Conservation (phyloP, 164 flowering plant species). For the Santalum album region DNA sequence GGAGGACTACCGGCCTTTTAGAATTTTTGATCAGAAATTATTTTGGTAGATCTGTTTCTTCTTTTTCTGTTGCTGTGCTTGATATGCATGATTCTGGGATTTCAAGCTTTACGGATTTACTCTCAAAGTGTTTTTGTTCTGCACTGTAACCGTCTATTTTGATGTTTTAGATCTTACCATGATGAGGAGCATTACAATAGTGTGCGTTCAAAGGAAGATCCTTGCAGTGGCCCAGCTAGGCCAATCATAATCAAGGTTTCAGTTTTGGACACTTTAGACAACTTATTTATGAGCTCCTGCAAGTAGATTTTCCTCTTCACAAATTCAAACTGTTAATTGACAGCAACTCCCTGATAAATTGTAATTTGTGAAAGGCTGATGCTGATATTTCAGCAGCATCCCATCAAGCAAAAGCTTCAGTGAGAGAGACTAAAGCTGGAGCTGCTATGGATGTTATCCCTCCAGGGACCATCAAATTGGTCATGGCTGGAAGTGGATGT, state of each 20-base stretch:
- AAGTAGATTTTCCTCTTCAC: not conserved
- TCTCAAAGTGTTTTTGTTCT: not conserved
- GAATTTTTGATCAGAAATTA: no score
- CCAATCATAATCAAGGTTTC: constrained; percentile 65
- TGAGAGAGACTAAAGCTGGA: constrained; percentile 26
- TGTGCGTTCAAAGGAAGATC: constrained; percentile 65
- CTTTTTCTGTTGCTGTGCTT: no score
- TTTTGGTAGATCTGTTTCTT: no score
- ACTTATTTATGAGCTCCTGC: not conserved
- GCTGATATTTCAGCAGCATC: constrained; percentile 55
- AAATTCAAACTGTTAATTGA: constrained; percentile 1
- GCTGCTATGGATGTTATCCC: constrained; percentile 14
- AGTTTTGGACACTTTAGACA: not conserved
- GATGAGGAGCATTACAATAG: constrained; percentile 89
- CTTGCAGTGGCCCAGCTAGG: constrained; percentile 68
- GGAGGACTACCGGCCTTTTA: no score
- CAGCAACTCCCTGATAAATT: constrained; percentile 23
- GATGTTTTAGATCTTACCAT: constrained; percentile 68
- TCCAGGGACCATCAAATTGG: constrained; percentile 45
- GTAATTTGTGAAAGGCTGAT: constrained; percentile 62
- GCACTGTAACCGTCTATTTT: not conserved
- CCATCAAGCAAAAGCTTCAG: constrained; percentile 34
- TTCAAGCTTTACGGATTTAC: no score
- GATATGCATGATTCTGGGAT: no score
- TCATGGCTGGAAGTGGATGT: constrained; percentile 70